Evolutionary conservation across 306 rosid genomes (phyloP).

Genomic region (Macrotyloma uniflorum): DNA sequence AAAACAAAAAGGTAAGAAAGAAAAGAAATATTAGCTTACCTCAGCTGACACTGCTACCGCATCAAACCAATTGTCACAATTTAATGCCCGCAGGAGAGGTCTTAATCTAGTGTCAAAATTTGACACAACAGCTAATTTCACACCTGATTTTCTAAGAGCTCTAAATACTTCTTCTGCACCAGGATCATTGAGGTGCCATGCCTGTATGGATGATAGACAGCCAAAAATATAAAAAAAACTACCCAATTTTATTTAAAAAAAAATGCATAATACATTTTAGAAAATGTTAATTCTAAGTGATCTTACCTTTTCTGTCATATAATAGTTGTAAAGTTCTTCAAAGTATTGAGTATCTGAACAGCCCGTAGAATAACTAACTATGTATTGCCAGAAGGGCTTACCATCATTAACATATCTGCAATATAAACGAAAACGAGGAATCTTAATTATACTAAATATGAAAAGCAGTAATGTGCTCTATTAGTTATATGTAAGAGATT

Average conservation of each 20-base stretch:
- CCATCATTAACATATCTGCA: conserved; percentile 96
- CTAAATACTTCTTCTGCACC: conserved; percentile 71
- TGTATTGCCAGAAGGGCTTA: conserved; percentile 95
- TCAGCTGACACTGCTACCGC: conserved; percentile 98
- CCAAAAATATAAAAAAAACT: conserved; percentile 23
- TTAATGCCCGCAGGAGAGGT: conserved; percentile 75
- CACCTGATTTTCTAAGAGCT: conserved; percentile 80
- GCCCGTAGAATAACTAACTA: conserved; percentile 89
- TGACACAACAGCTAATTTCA: conserved; percentile 82
- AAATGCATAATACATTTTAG: neutral
- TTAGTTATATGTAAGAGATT: neutral
- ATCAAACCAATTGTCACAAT: conserved; percentile 94
- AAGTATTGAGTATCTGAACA: conserved; percentile 94
- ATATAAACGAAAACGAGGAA: conserved; percentile 16
- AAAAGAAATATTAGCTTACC: conserved; percentile 46
- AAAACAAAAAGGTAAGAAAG: conserved; percentile 7
- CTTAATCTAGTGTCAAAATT: conserved; percentile 93
- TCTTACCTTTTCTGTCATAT: conserved; percentile 81
- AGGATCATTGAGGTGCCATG: conserved; percentile 97
- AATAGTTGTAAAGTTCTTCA: conserved; percentile 89
- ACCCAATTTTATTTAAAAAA: neutral
- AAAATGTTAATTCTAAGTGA: conserved; percentile 13
- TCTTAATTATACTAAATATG: conserved; percentile 18
- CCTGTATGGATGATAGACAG: conserved; percentile 52
- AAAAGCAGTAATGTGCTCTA: neutral